Evolutionary conservation across 805 yeast species (phyloP).

Genomic region (Dipodascus geniculatus): DNA sequence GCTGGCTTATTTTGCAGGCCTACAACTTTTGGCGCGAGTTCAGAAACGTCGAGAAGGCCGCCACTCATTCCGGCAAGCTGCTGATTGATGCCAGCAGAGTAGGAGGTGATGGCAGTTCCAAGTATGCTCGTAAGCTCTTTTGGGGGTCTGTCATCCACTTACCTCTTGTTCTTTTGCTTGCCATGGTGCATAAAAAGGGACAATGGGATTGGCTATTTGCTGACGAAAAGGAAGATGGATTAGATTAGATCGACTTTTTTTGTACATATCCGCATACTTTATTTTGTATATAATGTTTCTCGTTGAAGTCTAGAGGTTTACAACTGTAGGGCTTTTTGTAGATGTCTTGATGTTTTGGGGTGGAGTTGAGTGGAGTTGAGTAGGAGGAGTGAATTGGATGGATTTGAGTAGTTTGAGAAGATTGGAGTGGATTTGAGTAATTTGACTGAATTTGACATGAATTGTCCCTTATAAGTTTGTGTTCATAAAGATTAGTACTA

Average conservation of each 20-base stretch:
- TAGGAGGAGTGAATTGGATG: no score
- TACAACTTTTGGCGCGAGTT: slow-evolving; percentile 82
- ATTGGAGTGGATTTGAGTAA: no score
- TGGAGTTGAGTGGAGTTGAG: no score
- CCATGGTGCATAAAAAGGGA: slow-evolving; percentile 91
- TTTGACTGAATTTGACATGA: no score
- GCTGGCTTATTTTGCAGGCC: slow-evolving; percentile 76
- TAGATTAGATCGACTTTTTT: neutral
- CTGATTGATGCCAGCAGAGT: slow-evolving; percentile 5
- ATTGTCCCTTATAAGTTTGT: no score
- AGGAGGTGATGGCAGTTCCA: slow-evolving; percentile 28
- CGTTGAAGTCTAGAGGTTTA: no score
- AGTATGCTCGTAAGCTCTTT: slow-evolving; percentile 73
- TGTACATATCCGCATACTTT: neutral
- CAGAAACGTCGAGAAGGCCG: slow-evolving; percentile 23
- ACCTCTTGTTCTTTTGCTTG: slow-evolving; percentile 79
- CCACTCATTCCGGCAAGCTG: slow-evolving; percentile 5
- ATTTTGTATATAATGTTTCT: no score
- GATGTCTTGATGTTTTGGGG: no score
- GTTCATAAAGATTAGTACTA: no score
- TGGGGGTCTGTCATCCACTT: slow-evolving; percentile 93
- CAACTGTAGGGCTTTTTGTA: no score
- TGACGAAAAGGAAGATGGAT: slow-evolving; percentile 4
- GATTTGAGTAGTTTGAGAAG: neutral
- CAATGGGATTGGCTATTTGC: slow-evolving; percentile 73